Evolutionary conservation across 2,329 filamentous ascomycete genomes (phyloP), one percentile per base, ranked within the genome.

Genomic region (Talaromyces amestolkiae): DNA sequence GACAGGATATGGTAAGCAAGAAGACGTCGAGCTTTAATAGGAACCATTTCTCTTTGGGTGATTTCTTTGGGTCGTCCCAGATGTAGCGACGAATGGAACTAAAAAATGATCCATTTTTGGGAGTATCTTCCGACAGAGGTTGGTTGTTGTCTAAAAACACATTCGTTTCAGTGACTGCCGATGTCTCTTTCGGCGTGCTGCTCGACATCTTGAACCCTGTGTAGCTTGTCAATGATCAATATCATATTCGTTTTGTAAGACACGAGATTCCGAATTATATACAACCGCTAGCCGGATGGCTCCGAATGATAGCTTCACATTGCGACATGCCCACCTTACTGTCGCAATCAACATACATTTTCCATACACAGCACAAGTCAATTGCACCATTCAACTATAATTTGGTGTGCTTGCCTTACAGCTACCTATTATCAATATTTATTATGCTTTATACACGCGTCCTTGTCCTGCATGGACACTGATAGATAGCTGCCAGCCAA

Each of bases 11-110:
- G 24, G 71, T 72, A 5, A 80, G 71, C 67, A 84, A 72, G 62
- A 82, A 83, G 70, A 77, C 79, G 68, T 84, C 82, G 17, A 84
- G 76, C 69, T 84, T 84, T 65, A 81, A 76, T 33, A 83, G 76
- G 27, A 84, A 77, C 43, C 70, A 72, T 68, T 82, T 82, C 68
- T 84, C 63, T 41, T 77, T 75, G 2, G 71, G 72, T 10, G 73
- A 76, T 0, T 78, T 81, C 35, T 75, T 75, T 1, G 77, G 76
- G 56, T 81, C 78, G 66, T 82, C 78, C 80, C 80, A 82, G 58
- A 61, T 31, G 37, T 60, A 47, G 5, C 39, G 41, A 4, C 43
- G 24, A 9, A 60, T 17, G 3, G 24, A 9, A 17, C 8, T 33
- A 27, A 53, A 53, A 33, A 31, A 17, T 53, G 49, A 72, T 68